These are phyloP conservation scores for Echeveria elegans DNA, from an alignment of 164 flowering plant species.

Conservation along the genomic window DNA sequence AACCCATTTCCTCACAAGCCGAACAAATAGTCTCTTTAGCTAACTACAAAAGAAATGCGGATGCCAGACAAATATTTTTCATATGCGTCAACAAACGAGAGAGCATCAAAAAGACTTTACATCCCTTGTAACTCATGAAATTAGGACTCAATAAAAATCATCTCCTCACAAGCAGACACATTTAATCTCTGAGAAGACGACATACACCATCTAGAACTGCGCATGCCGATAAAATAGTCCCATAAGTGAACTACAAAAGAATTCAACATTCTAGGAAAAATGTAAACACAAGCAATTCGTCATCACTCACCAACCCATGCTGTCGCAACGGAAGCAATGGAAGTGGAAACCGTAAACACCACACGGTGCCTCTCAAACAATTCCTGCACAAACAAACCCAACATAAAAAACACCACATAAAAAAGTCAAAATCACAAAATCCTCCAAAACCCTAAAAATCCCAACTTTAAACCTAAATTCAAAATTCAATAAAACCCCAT, in stretches of 20 bases:
- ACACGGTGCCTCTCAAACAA: constrained; percentile 82
- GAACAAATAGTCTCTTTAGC: background rate
- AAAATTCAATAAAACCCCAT: background rate
- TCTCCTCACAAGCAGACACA: background rate
- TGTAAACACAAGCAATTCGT: background rate
- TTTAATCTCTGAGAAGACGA: background rate
- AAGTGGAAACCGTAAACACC: constrained; percentile 75
- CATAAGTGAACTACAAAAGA: background rate
- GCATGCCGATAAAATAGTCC: no score
- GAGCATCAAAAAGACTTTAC: background rate
- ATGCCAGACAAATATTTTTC: background rate
- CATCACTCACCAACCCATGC: constrained; percentile 66
- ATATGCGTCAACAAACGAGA: background rate
- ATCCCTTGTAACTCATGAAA: background rate
- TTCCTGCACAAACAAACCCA: constrained; percentile 35
- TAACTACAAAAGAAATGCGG: no score
- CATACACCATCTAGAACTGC: background rate
- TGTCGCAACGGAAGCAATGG: constrained; percentile 71
- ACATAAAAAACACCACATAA: background rate
- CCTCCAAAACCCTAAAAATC: background rate
- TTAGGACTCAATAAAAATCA: background rate
- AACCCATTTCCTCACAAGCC: background rate
- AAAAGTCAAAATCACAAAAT: background rate
- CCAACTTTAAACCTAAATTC: background rate
- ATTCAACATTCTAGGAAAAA: background rate